Base-by-base conservation (phyloP, 2,329 filamentous ascomycete species). In the Parafenestella ontariensis region DNA sequence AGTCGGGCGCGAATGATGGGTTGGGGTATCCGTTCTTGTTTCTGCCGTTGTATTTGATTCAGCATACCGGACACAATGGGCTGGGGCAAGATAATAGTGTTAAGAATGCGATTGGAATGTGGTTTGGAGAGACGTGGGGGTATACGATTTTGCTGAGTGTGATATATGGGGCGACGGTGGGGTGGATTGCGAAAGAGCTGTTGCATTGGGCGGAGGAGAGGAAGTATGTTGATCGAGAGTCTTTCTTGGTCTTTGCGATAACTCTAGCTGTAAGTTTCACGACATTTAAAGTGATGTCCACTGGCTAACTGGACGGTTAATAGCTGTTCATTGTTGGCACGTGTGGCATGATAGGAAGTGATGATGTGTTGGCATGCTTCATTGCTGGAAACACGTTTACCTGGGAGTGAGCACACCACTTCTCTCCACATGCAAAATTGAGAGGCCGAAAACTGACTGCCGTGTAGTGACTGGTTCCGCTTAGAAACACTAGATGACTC, bases 301-400 rank as follows among this genome's bases (percentile, higher is more conserved):
- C 39, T 8, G 41, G 13, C 21, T 11, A 6, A 10, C 37, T 45
- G n/a, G 33, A n/a, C n/a, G n/a, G 6, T 17, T 34, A 4, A 34
- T 8, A 86, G 69, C 82, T 96, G 6, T 96, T 96, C 70, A 90
- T 96, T 48, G 84, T 91, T 0, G 92, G 92, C 0, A 96, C 92
- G 0, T 93, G 90, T 58, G 92, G 92, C 1, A 84, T 96, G 81
- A 84, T 96, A 44, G 92, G 92, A 1, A 94, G 88, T 31, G 92
- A 96, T 69, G 93, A 97, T 69, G 89, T 96, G 0, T 82, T 97
- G 6, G 92, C 93, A 1, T 96, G 92, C 77, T 97, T 97, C 71
- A 88, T 96, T 64, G 93, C 93, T 2, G 93, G 93, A 1, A 96
- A 96, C 68, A 86, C 85, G 1, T 96, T 97, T 64, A 96, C 91